Base-by-base conservation (phyloP, 441 rosid genomes). In the Isatis lusitanica region DNA sequence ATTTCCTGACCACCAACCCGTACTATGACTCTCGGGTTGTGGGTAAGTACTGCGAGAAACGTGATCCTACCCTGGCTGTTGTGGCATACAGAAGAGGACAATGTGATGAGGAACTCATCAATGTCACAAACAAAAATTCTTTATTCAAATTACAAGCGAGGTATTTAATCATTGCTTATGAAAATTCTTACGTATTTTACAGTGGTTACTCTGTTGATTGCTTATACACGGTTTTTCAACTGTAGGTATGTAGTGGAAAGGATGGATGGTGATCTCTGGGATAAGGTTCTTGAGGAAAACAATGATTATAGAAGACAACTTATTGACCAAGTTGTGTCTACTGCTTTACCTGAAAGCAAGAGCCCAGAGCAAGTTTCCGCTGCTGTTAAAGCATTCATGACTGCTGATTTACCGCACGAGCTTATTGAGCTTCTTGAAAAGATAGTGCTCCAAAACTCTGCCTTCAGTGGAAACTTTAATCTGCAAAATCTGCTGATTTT, bases 361-460 rank as follows among this genome's bases (percentile, higher is more conserved):
- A 96, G 98, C 75, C 98, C 99, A 42, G 98, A 96, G 60, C 98
- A 96, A 88, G 99, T 96, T 74, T 94, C 99, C 65, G 98, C 96
- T 31, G 96, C 99, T 74, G 99, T 94, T 55, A 94, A 96, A 83
- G 99, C 99, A 80, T 96, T 96, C 84, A 96, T 96, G 99, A 90
- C 97, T 33, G 98, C 99, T 65, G 99, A 96, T 82, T 85, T 96
- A 33, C 99, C 99, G 3, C 99, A 94, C 75, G 99, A 96, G 83
- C 84, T 96, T 58, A 96, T 96, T 77, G 99, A 94, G 85, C 97
- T 96, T 78, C 97, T 96, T 70, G 99, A 96, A 78, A 96, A 94
- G 86, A 96, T 96, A 63, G 99, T 96, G 86, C 98, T 96, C 64
- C 99, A 96, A 80, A 96, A 96, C 60, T 96, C 99, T 77, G 99